These are phyloP conservation scores for Nicotiana knightiana DNA, from an alignment of 257 asterid genomes.

Conservation along the genomic window DNA sequence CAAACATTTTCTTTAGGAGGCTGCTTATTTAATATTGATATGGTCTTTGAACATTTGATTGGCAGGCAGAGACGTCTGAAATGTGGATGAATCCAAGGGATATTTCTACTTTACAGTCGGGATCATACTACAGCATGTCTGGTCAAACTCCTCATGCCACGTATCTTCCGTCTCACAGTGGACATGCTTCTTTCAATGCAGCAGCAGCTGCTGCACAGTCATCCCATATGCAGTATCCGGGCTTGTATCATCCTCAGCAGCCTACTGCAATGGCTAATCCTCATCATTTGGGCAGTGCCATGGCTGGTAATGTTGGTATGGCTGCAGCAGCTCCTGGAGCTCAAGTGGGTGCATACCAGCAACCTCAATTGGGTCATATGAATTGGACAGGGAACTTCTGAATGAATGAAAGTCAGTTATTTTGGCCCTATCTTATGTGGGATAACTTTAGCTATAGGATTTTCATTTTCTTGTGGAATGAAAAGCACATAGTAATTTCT, in stretches of 20 bases:
- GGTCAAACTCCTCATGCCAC: slow-evolving; percentile 80
- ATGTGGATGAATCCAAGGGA: slow-evolving; percentile 92
- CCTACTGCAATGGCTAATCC: slow-evolving; percentile 63
- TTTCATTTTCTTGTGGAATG: slow-evolving; percentile 36
- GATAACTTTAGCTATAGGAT: slow-evolving; percentile 29
- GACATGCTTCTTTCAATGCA: slow-evolving; percentile 72
- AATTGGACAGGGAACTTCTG: slow-evolving; percentile 84
- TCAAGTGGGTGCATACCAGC: slow-evolving; percentile 85
- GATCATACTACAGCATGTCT: slow-evolving; percentile 75
- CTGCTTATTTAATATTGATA: neutral
- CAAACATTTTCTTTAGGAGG: neutral
- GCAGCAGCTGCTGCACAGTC: slow-evolving; percentile 75
- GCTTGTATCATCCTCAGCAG: slow-evolving; percentile 62
- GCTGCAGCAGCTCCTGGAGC: slow-evolving; percentile 78
- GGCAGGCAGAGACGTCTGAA: slow-evolving; percentile 89
- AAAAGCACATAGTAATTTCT: slow-evolving; percentile 11
- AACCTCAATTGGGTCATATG: slow-evolving; percentile 81
- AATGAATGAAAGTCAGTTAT: slow-evolving; percentile 8
- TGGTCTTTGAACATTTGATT: neutral
- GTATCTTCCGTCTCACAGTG: slow-evolving; percentile 72
- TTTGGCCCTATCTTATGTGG: slow-evolving; percentile 3
- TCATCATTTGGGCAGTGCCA: slow-evolving; percentile 69
- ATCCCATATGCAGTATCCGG: slow-evolving; percentile 88
- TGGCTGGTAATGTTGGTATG: slow-evolving; percentile 73
- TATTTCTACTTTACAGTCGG: slow-evolving; percentile 56